These are phyloP conservation scores for Plenodomus tracheiphilus DNA, from an alignment of 2,329 filamentous ascomycete genomes.

Conservation along the genomic window DNA sequence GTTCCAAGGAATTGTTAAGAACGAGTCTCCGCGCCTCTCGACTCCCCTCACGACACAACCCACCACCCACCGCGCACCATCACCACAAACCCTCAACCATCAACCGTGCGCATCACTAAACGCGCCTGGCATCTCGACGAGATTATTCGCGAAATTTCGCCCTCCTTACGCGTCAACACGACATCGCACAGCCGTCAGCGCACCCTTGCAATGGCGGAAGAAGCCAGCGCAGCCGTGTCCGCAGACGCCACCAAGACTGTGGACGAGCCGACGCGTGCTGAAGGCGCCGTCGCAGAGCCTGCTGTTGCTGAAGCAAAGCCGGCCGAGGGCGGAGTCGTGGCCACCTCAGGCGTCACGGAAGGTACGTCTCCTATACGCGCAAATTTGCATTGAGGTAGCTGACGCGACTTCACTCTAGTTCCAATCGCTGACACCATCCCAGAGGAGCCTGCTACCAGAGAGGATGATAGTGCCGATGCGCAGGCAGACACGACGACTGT, in stretches of 20 bases:
- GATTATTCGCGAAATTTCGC: slow-evolving; percentile 35
- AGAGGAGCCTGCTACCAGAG: slow-evolving; percentile 17
- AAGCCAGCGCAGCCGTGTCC: slow-evolving; percentile 30
- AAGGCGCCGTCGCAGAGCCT: slow-evolving; percentile 31
- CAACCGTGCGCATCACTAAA: slow-evolving; percentile 32
- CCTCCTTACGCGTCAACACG: slow-evolving; percentile 41
- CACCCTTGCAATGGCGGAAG: slow-evolving; percentile 43
- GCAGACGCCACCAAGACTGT: slow-evolving; percentile 31
- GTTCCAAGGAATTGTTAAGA: too few relatives aligned
- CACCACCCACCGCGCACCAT: slow-evolving; percentile 42
- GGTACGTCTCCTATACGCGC: slow-evolving; percentile 24
- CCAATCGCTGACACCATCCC: slow-evolving; percentile 21
- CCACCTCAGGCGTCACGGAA: slow-evolving; percentile 31
- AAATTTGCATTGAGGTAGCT: slow-evolving; percentile 12
- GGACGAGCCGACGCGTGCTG: slow-evolving; percentile 36
- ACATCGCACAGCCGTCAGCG: slow-evolving; percentile 39
- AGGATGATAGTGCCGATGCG: slow-evolving; percentile 31
- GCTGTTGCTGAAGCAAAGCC: slow-evolving; percentile 34
- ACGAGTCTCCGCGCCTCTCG: too few relatives aligned
- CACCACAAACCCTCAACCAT: slow-evolving; percentile 35
- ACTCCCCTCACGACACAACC: slow-evolving; percentile 30
- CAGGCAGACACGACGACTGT: slow-evolving; percentile 24
- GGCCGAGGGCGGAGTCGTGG: slow-evolving; percentile 32
- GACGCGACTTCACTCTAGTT: slow-evolving; percentile 24
- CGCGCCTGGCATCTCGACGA: slow-evolving; percentile 27